Base-by-base conservation (phyloP, 441 rosid genomes). In the Syzygium malaccense region DNA sequence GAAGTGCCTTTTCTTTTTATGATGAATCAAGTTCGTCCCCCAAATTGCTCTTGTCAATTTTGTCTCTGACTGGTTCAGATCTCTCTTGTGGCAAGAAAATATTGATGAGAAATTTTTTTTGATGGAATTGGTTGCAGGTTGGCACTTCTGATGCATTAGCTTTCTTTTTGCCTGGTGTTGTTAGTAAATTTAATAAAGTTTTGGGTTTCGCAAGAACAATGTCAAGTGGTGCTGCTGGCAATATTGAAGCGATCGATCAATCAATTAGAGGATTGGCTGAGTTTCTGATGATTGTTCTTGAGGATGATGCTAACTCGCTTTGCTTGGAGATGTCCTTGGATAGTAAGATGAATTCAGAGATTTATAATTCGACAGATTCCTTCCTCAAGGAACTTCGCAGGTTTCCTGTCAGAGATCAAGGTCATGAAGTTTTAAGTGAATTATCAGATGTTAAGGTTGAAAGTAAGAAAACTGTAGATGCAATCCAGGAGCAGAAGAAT, bases 211-310 rank as follows among this genome's bases (percentile, higher is more conserved):
- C 99, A 19, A 96, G 95, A 89, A 92, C 94, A 86, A 94, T 96
- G 97, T 94, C 94, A 85, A 98, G 97, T 88, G 99, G 99, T 88
- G 99, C 99, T 91, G 98, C 97, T 90, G 99, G 99, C 91, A 95
- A 95, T 90, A 92, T 93, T 87, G 98, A 97, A 89, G 96, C 98
- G 91, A 92, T 93, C 88, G 93, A 97, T 92, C 99, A 97, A 88
- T 96, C 99, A 91, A 91, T 97, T 86, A 94, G 98, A 94, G 96
- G 95, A 86, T 92, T 98, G 91, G 97, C 98, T 12, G 99, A 98
- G 96, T 96, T 95, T 93, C 96, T 97, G 87, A 96, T 96, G 95
- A 92, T 96, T 91, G 99, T 97, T 87, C 96, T 98, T 30, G 91
- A 93, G 75, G 99, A 96, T 93, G 95, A 94, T 93, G 93, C 93